Conservation (phyloP, 2,329 filamentous ascomycete genomes). For the Ophiostoma tasmaniense region DNA sequence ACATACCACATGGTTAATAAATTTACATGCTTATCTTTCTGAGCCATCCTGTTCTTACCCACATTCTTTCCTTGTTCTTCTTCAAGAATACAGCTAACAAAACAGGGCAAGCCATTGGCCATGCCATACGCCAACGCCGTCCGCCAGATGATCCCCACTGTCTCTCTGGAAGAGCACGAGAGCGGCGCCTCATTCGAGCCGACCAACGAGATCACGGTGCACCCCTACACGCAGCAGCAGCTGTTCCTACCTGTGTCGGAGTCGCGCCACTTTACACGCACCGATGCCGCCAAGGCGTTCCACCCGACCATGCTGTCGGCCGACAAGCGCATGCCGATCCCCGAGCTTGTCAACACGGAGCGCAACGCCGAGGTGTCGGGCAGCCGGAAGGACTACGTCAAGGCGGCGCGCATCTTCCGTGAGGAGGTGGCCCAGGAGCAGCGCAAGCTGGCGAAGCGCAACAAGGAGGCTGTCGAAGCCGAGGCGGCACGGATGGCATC, state of each 20-base stretch:
- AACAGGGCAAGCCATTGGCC: conserved; percentile 67
- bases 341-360: conserved; percentile 51
- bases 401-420: conserved; percentile 19
- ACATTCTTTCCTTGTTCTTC: not conserved
- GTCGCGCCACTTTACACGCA: conserved; percentile 54
- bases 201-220: conserved; percentile 58
- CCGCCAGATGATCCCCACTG: conserved; percentile 69
- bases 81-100: not conserved
- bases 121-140: conserved; percentile 69
- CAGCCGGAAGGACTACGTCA: conserved; percentile 28
- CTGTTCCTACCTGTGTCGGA: conserved; percentile 57
- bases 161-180: conserved; percentile 35
- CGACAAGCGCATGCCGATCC: conserved; percentile 54
- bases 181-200: conserved; percentile 42
- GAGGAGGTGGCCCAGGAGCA: conserved; percentile 28
- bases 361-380: conserved; percentile 32
- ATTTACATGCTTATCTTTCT: conserved; percentile 49
- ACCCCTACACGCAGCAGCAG: conserved; percentile 53
- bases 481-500: conserved; percentile 36
- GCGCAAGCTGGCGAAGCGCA: conserved; percentile 20
- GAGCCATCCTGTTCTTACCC: conserved; percentile 36
- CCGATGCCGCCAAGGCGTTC: conserved; percentile 58
- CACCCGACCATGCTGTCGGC: conserved; percentile 50
- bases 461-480: conserved; percentile 28
- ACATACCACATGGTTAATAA: conserved; percentile 79